Base-by-base conservation (phyloP, 1,284 basidiomycete species). In the Tetrapyrgos nigripes region DNA sequence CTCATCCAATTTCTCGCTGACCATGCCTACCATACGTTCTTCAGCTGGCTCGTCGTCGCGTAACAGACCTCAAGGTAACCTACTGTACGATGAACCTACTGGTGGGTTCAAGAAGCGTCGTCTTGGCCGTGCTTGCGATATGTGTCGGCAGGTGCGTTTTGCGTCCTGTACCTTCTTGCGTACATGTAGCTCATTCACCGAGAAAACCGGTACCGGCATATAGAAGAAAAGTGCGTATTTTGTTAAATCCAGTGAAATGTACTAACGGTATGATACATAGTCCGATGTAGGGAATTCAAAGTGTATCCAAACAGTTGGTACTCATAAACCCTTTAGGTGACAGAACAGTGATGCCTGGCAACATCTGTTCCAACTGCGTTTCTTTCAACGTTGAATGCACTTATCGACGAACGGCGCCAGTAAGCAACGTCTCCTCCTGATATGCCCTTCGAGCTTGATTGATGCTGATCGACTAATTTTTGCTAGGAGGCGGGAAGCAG, bases 331-430 rank as follows among this genome's bases (percentile, higher is more conserved):
- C 26, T 23, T 10, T 33, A 57, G 55, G 55, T n/a, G 55, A 57
- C 28, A 57, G 55, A n/a, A 40, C 35, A 28, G 27, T 33, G 4
- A 57, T 40, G 43, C 28, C 50, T 5, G 26, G 19, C 14, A 51
- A 57, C 13, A 50, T 57, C 10, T 57, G 55, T 28, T 51, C 48
- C 5, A 47, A 51, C 26, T 57, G 55, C 43, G 52, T 46, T 19
- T 37, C 49, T 13, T 52, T 35, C 21, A 46, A 47, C 28, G 44
- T 37, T 4, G 55, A 57, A 27, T 57, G 55, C 24, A 57, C 55
- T 13, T n/a, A 40, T 40, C 37, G 37, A 40, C 14, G 37, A 40
- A 40, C 17, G 17, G 37, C 19, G 17, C n/a, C n/a, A n/a, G n/a
- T n/a, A n/a, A n/a, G n/a, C n/a, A n/a, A n/a, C n/a, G n/a, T n/a